These are phyloP conservation scores for Trapa incisa DNA, from an alignment of 345 rosid species.

Conservation along the genomic window DNA sequence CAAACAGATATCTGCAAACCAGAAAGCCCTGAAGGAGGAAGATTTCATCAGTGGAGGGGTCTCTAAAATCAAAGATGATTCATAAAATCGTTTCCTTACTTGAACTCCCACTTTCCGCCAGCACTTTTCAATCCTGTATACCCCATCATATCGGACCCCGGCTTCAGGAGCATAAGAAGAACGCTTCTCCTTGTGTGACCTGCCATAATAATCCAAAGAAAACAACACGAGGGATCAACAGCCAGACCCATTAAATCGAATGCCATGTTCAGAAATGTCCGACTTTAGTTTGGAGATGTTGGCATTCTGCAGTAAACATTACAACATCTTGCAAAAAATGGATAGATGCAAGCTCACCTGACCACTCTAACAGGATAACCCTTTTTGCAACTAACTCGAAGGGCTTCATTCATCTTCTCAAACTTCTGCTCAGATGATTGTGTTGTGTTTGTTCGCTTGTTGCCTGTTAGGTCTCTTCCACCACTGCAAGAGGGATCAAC, in stretches of 20 bases:
- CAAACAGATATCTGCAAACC: conserved; percentile 68
- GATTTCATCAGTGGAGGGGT: background rate
- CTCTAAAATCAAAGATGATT: background rate
- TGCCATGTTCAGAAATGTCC: too few species aligned
- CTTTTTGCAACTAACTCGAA: conserved; percentile 52
- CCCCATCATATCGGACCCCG: conserved; percentile 59
- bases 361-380: conserved; percentile 86
- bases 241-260: background rate
- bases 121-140: conserved; percentile 59
- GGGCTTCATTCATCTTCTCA: conserved; percentile 42
- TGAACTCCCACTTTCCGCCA: conserved; percentile 56
- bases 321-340: too few species aligned
- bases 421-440: conserved; percentile 72
- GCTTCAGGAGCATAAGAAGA: conserved; percentile 56
- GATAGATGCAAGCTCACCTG: conserved; percentile 25
- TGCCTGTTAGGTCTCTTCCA: conserved; percentile 70
- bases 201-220: conserved; percentile 6
- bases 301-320: too few species aligned
- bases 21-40: conserved; percentile 35
- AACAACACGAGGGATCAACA: background rate
- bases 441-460: conserved; percentile 48
- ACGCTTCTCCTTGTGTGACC: conserved; percentile 52
- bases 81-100: conserved; percentile 13
- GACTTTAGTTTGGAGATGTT: too few species aligned
- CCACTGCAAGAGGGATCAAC: conserved; percentile 29